phyloP scores from a whole-genome alignment of 139 green algal species.

The Chlamydomonas incerta region DNA sequence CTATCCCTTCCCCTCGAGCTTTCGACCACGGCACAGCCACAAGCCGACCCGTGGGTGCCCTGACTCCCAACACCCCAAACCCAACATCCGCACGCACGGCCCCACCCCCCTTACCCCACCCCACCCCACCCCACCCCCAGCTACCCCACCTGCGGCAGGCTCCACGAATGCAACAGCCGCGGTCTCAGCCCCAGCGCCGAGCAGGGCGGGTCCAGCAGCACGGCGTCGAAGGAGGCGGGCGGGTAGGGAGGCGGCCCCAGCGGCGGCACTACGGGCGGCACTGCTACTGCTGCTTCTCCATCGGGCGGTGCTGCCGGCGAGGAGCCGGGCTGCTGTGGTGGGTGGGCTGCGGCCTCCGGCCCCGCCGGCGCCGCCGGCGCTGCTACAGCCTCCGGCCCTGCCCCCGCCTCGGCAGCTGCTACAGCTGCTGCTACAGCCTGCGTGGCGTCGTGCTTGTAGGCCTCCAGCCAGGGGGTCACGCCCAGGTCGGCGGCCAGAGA shows the following conservation, averaged over 20 bases:
- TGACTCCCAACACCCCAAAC: background rate
- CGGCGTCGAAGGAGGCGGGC: conserved; percentile 79
- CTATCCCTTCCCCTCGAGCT: too few relatives aligned
- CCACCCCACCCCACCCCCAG: too few relatives aligned
- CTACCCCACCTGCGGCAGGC: background rate
- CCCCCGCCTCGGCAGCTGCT: background rate
- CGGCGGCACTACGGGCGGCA: background rate
- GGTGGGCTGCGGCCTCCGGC: background rate
- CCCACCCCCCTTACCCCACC: background rate
- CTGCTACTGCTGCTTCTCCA: too few relatives aligned
- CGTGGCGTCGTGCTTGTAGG: conserved; percentile 21
- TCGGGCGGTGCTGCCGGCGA: too few relatives aligned
- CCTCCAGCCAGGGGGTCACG: background rate
- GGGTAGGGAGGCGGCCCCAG: conserved; percentile 58
- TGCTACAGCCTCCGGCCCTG: background rate
- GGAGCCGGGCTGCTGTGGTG: background rate
- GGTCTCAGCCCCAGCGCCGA: conserved; percentile 89
- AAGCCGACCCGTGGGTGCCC: too few relatives aligned
- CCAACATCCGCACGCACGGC: background rate
- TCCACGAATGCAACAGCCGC: conserved; percentile 62
- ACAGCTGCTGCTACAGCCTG: background rate
- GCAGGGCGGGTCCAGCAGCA: conserved; percentile 95
- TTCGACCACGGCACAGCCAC: too few relatives aligned
- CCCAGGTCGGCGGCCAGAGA: conserved; percentile 33
- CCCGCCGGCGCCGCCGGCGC: background rate